Conservation (phyloP, 202 grass and related monocot genomes). For the Digitaria exilis region DNA sequence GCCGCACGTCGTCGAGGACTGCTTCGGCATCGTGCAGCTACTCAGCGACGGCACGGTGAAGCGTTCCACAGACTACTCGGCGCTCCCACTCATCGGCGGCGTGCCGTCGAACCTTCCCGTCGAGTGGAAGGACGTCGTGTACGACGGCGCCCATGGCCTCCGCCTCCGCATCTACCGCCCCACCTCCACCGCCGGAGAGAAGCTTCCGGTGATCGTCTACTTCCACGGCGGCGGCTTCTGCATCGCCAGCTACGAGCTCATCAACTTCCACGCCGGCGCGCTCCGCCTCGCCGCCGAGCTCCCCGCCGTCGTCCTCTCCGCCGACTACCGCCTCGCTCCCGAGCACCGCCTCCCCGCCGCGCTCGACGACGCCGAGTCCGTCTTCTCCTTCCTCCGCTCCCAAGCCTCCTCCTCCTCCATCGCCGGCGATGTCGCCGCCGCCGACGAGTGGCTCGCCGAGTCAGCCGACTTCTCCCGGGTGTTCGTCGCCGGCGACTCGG, state of each 20-base stretch:
- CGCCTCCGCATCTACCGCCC: slow-evolving; percentile 74
- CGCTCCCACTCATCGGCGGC: neutral
- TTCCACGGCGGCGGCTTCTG: slow-evolving; percentile 76
- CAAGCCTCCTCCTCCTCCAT: neutral
- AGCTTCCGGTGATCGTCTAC: slow-evolving; percentile 65
- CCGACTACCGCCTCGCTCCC: slow-evolving; percentile 92
- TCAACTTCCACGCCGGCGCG: slow-evolving; percentile 57
- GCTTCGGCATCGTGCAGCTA: slow-evolving; percentile 57
- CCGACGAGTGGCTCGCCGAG: slow-evolving; percentile 63
- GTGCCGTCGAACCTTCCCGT: slow-evolving; percentile 44
- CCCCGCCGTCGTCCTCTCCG: slow-evolving; percentile 54
- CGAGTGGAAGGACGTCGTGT: slow-evolving; percentile 73
- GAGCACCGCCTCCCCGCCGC: slow-evolving; percentile 85
- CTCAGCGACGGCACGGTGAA: slow-evolving; percentile 57
- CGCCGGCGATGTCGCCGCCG: no score
- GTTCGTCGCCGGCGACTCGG: slow-evolving; percentile 65
- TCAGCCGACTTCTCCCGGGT: slow-evolving; percentile 52
- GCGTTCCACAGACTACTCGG: slow-evolving; percentile 43
- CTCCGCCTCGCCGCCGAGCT: slow-evolving; percentile 61
- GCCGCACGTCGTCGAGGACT: slow-evolving; percentile 59
- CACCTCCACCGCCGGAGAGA: neutral
- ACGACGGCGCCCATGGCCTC: slow-evolving; percentile 45
- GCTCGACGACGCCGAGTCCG: slow-evolving; percentile 53
- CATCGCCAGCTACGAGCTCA: slow-evolving; percentile 59
- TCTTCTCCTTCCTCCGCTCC: slow-evolving; percentile 50